phyloP scores from a whole-genome alignment of 192 early-diverging fungal genomes.

The Coemansia sp. region DNA sequence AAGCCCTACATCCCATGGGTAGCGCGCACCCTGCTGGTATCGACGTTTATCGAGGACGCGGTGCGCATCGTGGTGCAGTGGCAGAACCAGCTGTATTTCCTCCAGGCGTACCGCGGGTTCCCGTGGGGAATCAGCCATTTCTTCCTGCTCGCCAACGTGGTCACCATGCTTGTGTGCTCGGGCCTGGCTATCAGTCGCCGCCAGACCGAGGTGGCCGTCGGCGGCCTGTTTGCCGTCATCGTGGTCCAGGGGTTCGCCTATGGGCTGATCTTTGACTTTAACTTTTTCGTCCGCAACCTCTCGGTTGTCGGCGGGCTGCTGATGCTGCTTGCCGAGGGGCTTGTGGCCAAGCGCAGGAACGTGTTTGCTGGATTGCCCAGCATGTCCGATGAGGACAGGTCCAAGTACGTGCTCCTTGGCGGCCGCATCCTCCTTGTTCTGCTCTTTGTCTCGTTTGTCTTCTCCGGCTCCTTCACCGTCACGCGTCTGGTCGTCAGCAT shows the following conservation, averaged over 20 bases:
- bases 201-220: conserved; percentile 81
- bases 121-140: conserved; percentile 79
- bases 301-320: conserved; percentile 93
- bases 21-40: conserved; percentile 91
- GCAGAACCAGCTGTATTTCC: conserved; percentile 83
- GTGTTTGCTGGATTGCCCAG: conserved; percentile 89
- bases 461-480: conserved; percentile 79
- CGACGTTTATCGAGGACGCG: conserved; percentile 94
- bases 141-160: conserved; percentile 81
- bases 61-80: conserved; percentile 88
- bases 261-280: conserved; percentile 86
- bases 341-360: conserved; percentile 63
- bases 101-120: conserved; percentile 79
- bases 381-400: conserved; percentile 78
- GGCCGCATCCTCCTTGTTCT: conserved; percentile 91
- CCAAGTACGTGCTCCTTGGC: conserved; percentile 89
- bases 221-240: conserved; percentile 77
- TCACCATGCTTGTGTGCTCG: conserved; percentile 84
- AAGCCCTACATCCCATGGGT: conserved; percentile 91
- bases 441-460: conserved; percentile 86
- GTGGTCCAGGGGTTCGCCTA: conserved; percentile 90
- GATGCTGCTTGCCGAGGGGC: conserved; percentile 87
- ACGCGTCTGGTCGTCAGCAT: conserved; percentile 69
- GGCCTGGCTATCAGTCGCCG: conserved; percentile 79
- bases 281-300: conserved; percentile 89